Evolutionary conservation across 768 basidiomycete genomes (phyloP), one percentile per base, ranked within the genome.

Genomic region (Gloeostereum incarnatum): DNA sequence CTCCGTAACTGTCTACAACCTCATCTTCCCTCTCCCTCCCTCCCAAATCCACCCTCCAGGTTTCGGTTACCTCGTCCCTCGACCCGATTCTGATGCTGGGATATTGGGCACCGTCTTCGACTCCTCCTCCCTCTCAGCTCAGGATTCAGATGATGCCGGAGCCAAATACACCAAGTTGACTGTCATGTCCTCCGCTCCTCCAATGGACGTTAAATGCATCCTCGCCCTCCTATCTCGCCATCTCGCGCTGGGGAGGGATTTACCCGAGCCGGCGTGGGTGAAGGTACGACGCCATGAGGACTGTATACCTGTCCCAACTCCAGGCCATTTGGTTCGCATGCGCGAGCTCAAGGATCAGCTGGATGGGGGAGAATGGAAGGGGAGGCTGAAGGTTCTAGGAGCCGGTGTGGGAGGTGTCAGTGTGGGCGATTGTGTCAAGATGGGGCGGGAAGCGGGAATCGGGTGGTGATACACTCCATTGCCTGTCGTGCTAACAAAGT

Each of bases 41-140:
- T 41, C 54, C 17, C 49, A 54, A 17, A 68, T 93, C 35, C 83
- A 90, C 48, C 90, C 91, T 0, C 68, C 69, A 2, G 94, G 94
- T 3, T 99, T 97, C 54, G 94, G 94, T 6, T 97, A 92, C 62
- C 81, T 99, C 51, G 71, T 96, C 37, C 91, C 93, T 0, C 84
- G 92, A 11, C 78, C 84, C 0, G 60, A 58, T 22, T 56, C 56
- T 4, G 80, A 16, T 83, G 56, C 67, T 8, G 73, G 75, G 3
- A 70, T 86, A 14, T 69, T 98, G 0, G 94, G 94, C 9, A 79
- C 81, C 21, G 80, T 97, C 8, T 97, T 97, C 59, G 94, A 98
- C 56, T 87, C 86, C 0, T 81, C 77, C 36, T 71, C 84, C 6
- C 66, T 91, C 27, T 63, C 73, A 1, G 68, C 59, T 4, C 81